A percentile compares a stretch with the other conserved stretches of the same genome.
These are phyloP conservation scores for Saccharomyces cerevisiae DNA, from an alignment of 805 yeast genomes.

Conservation along the genomic window DNA sequence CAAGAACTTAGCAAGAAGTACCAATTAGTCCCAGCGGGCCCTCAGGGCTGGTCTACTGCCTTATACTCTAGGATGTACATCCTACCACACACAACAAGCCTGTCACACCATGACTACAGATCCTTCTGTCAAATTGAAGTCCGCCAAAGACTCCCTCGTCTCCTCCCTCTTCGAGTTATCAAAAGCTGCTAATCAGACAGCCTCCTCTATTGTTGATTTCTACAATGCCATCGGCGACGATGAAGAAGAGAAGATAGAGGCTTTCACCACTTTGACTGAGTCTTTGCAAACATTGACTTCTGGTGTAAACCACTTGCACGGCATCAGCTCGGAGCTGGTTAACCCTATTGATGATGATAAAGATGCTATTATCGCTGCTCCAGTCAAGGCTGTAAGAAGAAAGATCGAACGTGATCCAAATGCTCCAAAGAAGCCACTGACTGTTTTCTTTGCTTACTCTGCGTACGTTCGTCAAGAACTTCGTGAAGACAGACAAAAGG, in stretches of 20 bases:
- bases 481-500: slow-evolving; percentile 54
- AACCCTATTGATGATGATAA: slow-evolving; percentile 31
- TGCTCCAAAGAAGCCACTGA: slow-evolving; percentile 92
- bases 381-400: slow-evolving; percentile 33
- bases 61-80: background rate
- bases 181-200: slow-evolving; percentile 80
- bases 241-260: slow-evolving; percentile 39
- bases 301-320: slow-evolving; percentile 29
- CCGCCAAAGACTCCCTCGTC: slow-evolving; percentile 43
- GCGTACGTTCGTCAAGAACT: slow-evolving; percentile 64
- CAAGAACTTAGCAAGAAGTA: background rate
- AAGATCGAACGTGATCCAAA: slow-evolving; percentile 69
- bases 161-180: slow-evolving; percentile 75
- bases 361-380: slow-evolving; percentile 14
- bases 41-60: background rate
- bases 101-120: slow-evolving; percentile 21
- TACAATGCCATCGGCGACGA: slow-evolving; percentile 49
- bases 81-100: background rate
- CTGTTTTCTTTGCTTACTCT: slow-evolving; percentile 75
- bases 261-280: slow-evolving; percentile 37
- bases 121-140: slow-evolving; percentile 28
- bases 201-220: slow-evolving; percentile 70
- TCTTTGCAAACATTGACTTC: slow-evolving; percentile 34
- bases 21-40: background rate
- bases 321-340: slow-evolving; percentile 23